Conservation (phyloP, 352 stramenopile genomes). For the Phytophthora pisi region DNA sequence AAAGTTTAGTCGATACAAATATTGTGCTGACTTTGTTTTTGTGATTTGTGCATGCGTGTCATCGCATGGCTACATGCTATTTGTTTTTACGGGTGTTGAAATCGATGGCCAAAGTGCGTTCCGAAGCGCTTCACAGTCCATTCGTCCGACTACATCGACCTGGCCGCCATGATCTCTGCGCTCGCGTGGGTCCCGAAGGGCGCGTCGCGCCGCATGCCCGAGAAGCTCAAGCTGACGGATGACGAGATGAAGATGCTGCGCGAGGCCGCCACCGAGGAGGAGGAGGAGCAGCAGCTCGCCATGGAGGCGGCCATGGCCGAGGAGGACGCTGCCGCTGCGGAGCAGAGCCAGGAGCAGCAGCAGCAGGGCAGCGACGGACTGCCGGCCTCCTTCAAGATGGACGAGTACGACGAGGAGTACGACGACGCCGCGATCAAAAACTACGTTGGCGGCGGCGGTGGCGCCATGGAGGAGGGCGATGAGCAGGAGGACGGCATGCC, state of each 20-base stretch:
- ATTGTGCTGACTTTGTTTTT: not conserved
- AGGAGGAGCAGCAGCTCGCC: constrained; percentile 60
- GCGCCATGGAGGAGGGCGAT: constrained; percentile 33
- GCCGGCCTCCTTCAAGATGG: constrained; percentile 82
- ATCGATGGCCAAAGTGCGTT: constrained; percentile 17
- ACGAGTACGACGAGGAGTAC: constrained; percentile 90
- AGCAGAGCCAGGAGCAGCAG: constrained; percentile 15
- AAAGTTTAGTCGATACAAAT: not conserved
- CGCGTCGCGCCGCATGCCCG: constrained; percentile 62
- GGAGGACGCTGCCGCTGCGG: constrained; percentile 41
- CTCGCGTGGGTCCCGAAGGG: constrained; percentile 44
- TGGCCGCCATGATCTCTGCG: constrained; percentile 35
- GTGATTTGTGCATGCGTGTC: not conserved
- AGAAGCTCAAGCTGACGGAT: constrained; percentile 88
- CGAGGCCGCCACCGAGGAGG: constrained; percentile 75
- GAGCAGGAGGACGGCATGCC: constrained; percentile 36
- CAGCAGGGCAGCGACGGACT: constrained; percentile 53
- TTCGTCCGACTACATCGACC: constrained; percentile 6
- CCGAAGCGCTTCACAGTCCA: constrained; percentile 16
- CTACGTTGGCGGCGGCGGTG: constrained; percentile 55
- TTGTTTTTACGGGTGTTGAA: constrained; percentile 4
- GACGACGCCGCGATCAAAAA: constrained; percentile 84
- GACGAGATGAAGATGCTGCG: constrained; percentile 85
- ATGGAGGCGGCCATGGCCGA: constrained; percentile 62
- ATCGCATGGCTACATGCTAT: not conserved